Base-by-base conservation (phyloP, 129 eudicot species). In the Saussurea involucrata region DNA sequence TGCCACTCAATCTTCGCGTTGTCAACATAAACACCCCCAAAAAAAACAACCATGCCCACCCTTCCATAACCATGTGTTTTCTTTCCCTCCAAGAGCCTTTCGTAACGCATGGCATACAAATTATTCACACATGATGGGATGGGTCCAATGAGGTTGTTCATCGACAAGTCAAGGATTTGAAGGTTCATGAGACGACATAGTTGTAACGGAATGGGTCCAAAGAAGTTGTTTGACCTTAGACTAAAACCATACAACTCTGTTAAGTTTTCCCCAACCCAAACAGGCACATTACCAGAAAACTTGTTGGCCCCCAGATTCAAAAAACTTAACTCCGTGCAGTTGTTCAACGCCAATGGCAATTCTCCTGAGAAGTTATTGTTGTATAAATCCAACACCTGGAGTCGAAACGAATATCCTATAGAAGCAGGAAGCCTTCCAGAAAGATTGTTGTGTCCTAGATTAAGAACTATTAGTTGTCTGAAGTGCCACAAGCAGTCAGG, bases 101-200 rank as follows among this genome's bases (percentile, higher is more conserved):
- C 42, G 12, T 24, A 17, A 61, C 21, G 57, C 84, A 83, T 68
- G 42, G 76, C 53, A 8, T 71, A 66, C 18, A 80, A 37, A 42
- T 83, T 77, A 24, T n/a, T 8, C 1, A 81, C 3, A 49, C 91
- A 84, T 1, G 28, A 13, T 3, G 88, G 85, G 12, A 88, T 76
- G 64, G n/a, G 58, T 66, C 90, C 88, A 4, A 53, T 12, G 21
- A 84, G 34, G 24, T 24, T 63, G 69, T 87, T 84, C 25, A 12
- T 22, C 37, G 86, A 84, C 32, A 87, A 15, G 67, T 87, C 91
- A 5, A 87, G 63, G 18, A 87, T 24, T 46, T 76, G 83, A 49
- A 82, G 69, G 2, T 46, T 5, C 7, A 24, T 21, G 10, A 84
- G 63, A 0, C 34, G 25, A 57, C 86, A 84, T 28, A 87, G 8